Base-by-base conservation (phyloP, 371 early-diverging fungal species). In the Umbelopsis sp. region DNA sequence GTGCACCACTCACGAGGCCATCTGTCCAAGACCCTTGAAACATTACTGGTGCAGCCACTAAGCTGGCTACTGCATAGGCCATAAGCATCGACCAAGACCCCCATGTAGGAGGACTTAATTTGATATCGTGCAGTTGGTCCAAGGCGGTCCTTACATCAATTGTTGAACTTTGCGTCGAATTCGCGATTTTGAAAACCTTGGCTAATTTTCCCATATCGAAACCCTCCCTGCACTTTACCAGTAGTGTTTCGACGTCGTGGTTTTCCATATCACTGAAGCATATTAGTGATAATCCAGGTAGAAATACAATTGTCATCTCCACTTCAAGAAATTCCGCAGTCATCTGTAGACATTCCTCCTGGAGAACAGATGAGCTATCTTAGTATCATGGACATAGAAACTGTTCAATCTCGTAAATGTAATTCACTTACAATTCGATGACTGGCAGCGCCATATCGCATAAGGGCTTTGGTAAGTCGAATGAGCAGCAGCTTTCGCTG, bases 371-470 rank as follows among this genome's bases (percentile, higher is more conserved):
- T 1, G 32, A 29, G n/a, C 2, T 5, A 41, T 41, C 12, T 41
- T 3, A 41, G 41, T 41, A 41, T 41, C 7, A 41, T 4, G 41
- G 1, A 4, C 10, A 41, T 41, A 5, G 41, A 41, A 12, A 2
- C 41, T 41, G 10, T 41, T 41, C 12, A 41, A 41, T 12, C 2
- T 1, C 7, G 41, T 2, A 41, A 41, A 41, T 41, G 7, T 12
- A 44, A n/a, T 10, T 12, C 67, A 72, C 82, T 73, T 76, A 76
- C 78, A 4, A 92, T 84, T 3, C 92, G 86, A 71, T 93, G 93
- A 18, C 87, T 78, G 16, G 93, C 93, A 8, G 91, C 88, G 3
- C 94, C 94, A 72, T 89, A 92, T 20, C 79, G 79, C 71, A 91
- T 87, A 63, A 92, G 79, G n/a, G 87, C 81, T 57, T 87, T 86